phyloP scores from a whole-genome alignment of 2,329 filamentous ascomycete species.

The Fonsecaea pugnacius region DNA sequence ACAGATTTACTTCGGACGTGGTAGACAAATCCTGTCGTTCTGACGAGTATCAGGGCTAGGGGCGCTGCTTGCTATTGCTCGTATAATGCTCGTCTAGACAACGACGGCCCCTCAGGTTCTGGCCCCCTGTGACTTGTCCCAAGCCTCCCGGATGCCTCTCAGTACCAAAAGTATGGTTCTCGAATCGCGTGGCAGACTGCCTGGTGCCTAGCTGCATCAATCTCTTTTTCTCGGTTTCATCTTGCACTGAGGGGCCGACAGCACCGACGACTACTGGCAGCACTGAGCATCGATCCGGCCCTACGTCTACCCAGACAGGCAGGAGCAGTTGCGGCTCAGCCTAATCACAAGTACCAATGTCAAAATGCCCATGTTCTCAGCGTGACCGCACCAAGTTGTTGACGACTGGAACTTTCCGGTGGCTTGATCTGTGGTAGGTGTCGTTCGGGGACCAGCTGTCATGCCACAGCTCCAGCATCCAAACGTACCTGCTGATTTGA shows the following conservation, averaged over 20 bases:
- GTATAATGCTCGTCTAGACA: not conserved
- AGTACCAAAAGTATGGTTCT: not conserved
- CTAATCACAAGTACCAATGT: conserved; percentile 19
- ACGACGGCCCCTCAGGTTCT: not conserved
- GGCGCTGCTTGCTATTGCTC: not conserved
- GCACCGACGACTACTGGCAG: not conserved
- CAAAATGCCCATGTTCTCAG: not conserved
- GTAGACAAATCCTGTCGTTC: not conserved
- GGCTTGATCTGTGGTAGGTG: conserved; percentile 15
- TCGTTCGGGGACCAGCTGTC: not conserved
- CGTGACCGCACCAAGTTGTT: not conserved
- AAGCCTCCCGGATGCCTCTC: not conserved
- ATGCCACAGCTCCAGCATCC: not conserved
- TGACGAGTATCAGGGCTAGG: not conserved
- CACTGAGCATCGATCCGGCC: not conserved
- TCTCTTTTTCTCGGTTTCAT: not conserved
- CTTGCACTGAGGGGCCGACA: not conserved
- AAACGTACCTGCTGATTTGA: not conserved
- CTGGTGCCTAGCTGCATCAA: not conserved
- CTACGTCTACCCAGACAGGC: not conserved
- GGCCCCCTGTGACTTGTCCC: not conserved
- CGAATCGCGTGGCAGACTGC: not conserved
- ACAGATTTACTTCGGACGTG: not conserved
- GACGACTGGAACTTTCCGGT: conserved; percentile 18
- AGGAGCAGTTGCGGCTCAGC: conserved; percentile 8